phyloP scores from a whole-genome alignment of 2,329 filamentous ascomycete species.

The Passalora sequoiae region DNA sequence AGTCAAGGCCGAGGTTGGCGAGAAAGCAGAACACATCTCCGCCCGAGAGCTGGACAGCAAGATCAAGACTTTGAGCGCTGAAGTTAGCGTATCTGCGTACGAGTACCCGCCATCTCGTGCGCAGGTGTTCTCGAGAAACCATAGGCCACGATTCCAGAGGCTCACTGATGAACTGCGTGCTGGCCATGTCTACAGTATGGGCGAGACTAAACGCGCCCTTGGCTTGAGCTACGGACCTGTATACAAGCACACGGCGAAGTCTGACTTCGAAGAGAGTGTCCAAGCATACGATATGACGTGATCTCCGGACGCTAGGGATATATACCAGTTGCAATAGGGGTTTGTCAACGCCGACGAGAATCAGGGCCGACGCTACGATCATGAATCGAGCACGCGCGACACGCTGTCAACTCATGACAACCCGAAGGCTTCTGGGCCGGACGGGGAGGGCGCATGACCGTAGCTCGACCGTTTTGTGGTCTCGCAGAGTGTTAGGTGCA shows the following conservation, averaged over 20 bases:
- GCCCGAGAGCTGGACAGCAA: slow-evolving; percentile 7
- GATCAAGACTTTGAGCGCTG: slow-evolving; percentile 2
- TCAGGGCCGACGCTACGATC: neutral
- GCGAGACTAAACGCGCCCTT: slow-evolving; percentile 7
- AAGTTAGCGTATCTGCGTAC: slow-evolving; percentile 5
- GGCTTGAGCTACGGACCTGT: slow-evolving; percentile 11
- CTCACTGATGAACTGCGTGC: slow-evolving; percentile 6
- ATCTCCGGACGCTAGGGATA: too few relatives aligned
- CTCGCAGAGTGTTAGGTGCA: too few relatives aligned
- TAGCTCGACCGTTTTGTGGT: too few relatives aligned
- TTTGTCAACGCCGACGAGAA: neutral
- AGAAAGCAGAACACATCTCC: slow-evolving; percentile 8
- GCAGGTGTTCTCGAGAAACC: slow-evolving; percentile 1
- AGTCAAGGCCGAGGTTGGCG: slow-evolving; percentile 9
- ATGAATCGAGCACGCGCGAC: too few relatives aligned
- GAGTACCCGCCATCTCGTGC: slow-evolving; percentile 8
- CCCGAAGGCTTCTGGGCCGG: too few relatives aligned
- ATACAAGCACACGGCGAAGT: neutral
- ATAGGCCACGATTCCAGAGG: slow-evolving; percentile 2
- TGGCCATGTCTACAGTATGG: slow-evolving; percentile 9
- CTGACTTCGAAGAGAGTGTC: neutral
- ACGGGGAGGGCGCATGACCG: too few relatives aligned
- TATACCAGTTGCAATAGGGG: too few relatives aligned
- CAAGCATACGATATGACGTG: neutral
- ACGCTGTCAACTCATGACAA: too few relatives aligned